Base-by-base conservation (phyloP, 495 filamentous ascomycete genomes). In the Cudoniella acicularis region DNA sequence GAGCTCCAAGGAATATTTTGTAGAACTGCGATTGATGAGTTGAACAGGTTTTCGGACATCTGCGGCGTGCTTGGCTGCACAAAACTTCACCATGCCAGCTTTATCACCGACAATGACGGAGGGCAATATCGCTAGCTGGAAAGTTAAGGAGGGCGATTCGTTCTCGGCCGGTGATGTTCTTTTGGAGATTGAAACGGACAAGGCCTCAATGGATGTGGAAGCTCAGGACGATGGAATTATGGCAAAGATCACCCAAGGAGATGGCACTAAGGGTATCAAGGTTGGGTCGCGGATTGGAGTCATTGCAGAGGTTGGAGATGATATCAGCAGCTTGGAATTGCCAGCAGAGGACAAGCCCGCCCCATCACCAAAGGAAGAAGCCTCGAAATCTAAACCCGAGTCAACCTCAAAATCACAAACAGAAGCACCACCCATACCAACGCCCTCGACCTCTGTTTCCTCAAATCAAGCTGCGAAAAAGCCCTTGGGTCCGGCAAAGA, bases 161-260 rank as follows among this genome's bases (percentile, higher is more conserved):
- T 93, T 88, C 71, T 72, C 78, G 0, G 86, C 88, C 54, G 89
- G 89, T 36, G 89, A 93, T 70, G 89, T 92, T 21, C 75, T 93
- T 11, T 79, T 93, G 27, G 89, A 93, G 70, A 90, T 93, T 67
- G 89, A 93, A 73, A 93, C 89, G 24, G 89, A 93, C 71, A 93
- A 93, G 74, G 89, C 89, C 18, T 86, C 87, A 41, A 93, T 93
- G 87, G 89, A 92, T 60, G 89, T 93, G n/a, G 90, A 92, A 71
- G 89, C 89, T 17, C 88, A 89, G 71, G 89, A 93, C 40, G 87
- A 91, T 60, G 89, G 89, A 18, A 76, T 88, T 59, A 64, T 93
- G 69, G 83, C 89, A 49, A 93, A 91, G 77, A 90, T 93, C 62
- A 81, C 83, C 70, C 78, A 85, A 73, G 76, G 76, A 22, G 84